phyloP scores from a whole-genome alignment of 331 rosid genomes.

The Malus hybrid region DNA sequence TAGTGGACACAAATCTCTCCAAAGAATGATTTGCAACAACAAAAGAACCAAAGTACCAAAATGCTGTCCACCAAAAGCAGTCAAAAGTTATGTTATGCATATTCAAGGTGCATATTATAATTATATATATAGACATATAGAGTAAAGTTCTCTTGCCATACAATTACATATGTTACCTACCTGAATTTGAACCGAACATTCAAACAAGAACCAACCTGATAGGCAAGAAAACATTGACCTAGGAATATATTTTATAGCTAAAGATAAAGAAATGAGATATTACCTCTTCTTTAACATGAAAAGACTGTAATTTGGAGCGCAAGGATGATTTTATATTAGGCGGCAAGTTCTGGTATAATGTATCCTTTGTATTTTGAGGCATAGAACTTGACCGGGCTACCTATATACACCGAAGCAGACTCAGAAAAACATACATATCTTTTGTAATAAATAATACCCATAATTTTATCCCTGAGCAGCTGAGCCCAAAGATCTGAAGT shows the following conservation, averaged over 20 bases:
- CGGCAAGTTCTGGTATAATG: conserved; percentile 74
- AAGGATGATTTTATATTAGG: conserved; percentile 57
- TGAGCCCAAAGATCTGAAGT: background rate
- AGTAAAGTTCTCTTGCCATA: background rate
- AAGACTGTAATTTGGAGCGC: conserved; percentile 59
- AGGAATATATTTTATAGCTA: background rate
- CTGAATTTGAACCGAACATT: background rate
- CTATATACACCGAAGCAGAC: conserved; percentile 31
- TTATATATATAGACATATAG: background rate
- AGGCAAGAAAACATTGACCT: background rate
- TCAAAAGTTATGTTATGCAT: background rate
- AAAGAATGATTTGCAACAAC: conserved; percentile 5
- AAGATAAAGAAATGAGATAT: conserved; percentile 15
- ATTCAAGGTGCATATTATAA: background rate
- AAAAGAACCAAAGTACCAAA: conserved; percentile 13
- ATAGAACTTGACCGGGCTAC: conserved; percentile 66
- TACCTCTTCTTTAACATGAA: conserved; percentile 55
- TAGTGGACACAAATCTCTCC: background rate
- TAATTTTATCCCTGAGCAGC: background rate
- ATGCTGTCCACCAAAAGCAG: background rate
- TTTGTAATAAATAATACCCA: background rate
- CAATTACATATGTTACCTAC: background rate
- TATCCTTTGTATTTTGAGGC: conserved; percentile 69
- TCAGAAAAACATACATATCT: conserved; percentile 12
- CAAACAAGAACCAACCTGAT: background rate